Conservation (phyloP, 108 stramenopile species). For the Cylindrotheca closterium region DNA sequence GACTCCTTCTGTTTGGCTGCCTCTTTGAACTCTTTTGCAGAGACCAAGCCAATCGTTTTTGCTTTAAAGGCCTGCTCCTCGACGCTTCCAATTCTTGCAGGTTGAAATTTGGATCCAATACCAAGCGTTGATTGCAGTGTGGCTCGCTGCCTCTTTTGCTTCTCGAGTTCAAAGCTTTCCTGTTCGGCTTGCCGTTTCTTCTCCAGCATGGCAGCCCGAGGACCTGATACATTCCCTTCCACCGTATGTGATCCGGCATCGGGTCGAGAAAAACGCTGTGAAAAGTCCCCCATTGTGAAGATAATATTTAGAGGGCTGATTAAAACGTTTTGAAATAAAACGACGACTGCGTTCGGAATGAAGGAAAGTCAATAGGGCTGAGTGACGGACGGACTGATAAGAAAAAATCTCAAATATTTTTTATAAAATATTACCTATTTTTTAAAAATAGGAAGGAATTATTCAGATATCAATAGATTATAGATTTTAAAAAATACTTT, state of each 20-base stretch:
- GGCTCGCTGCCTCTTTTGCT: conserved; percentile 32
- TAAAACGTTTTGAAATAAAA: not conserved
- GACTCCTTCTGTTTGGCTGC: conserved; percentile 40
- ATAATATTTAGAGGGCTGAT: not conserved
- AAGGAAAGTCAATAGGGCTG: too few species aligned
- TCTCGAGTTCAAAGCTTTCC: conserved; percentile 65
- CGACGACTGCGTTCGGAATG: not conserved
- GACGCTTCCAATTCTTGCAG: conserved; percentile 24
- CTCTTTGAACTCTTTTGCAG: conserved; percentile 76
- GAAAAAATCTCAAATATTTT: too few species aligned
- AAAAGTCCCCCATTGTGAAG: conserved; percentile 77
- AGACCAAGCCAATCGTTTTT: conserved; percentile 84
- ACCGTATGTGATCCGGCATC: conserved; percentile 83
- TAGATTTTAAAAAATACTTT: too few species aligned
- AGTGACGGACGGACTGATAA: too few species aligned
- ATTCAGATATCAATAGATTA: not conserved
- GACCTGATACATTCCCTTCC: conserved; percentile 84
- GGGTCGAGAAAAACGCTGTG: conserved; percentile 71
- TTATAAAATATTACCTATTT: too few species aligned
- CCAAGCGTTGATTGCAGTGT: conserved; percentile 28
- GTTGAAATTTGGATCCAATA: conserved; percentile 29
- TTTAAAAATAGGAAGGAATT: too few species aligned
- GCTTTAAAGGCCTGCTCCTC: conserved; percentile 58
- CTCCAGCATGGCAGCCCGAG: conserved; percentile 68
- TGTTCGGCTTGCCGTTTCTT: conserved; percentile 72